Evolutionary conservation across 169 alveolate species (phyloP).

Genomic region (Theileria sp.): DNA sequence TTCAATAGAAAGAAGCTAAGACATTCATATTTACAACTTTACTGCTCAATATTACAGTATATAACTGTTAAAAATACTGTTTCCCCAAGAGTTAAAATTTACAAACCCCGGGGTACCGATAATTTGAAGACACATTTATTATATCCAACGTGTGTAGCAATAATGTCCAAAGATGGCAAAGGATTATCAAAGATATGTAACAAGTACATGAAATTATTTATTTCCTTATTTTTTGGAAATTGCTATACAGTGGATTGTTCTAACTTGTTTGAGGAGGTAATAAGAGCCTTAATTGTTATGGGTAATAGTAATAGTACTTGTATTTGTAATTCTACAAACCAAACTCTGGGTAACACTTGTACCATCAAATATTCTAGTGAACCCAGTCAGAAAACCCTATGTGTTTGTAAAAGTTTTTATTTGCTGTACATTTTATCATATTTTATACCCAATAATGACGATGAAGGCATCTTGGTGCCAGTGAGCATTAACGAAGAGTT

Average conservation of each 20-base stretch:
- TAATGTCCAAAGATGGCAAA: not conserved
- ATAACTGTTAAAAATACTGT: not conserved
- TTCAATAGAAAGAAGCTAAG: not conserved
- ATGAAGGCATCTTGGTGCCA: slow-evolving; percentile 8
- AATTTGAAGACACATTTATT: not conserved
- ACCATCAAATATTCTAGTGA: not conserved
- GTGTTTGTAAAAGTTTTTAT: slow-evolving; percentile 9
- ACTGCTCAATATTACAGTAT: not conserved
- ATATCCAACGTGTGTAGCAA: slow-evolving; percentile 11
- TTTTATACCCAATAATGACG: not conserved
- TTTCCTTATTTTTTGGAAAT: not conserved
- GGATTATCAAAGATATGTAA: not conserved
- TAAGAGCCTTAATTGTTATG: not conserved
- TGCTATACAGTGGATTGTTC: not conserved
- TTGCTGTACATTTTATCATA: not conserved
- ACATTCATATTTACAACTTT: not conserved
- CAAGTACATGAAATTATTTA: not conserved
- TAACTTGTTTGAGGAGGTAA: not conserved
- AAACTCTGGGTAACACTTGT: not conserved
- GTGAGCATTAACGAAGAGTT: slow-evolving; percentile 36
- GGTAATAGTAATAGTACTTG: not conserved
- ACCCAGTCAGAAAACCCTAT: not conserved
- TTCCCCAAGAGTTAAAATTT: not conserved
- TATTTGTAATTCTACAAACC: not conserved
- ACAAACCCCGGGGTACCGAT: not conserved